These are phyloP conservation scores for Saccharomyces hybrid DNA, from an alignment of 1,139 yeast species.

Conservation along the genomic window DNA sequence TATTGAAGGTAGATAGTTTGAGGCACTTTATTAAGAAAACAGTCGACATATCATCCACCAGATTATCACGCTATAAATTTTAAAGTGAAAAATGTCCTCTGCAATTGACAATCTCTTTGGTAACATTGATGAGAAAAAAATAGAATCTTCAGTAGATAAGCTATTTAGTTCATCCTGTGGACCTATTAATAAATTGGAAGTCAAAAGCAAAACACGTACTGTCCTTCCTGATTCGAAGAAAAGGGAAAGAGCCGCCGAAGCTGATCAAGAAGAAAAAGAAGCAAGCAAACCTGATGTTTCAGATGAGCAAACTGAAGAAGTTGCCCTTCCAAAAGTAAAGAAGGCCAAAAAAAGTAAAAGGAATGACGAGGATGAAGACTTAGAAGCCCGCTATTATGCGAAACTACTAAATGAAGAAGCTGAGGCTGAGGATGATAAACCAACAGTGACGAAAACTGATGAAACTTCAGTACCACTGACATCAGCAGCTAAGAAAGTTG, in stretches of 20 bases:
- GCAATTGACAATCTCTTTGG: conserved; percentile 40
- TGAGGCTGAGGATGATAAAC: conserved; percentile 19
- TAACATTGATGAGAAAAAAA: conserved; percentile 22
- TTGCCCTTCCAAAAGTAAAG: conserved; percentile 11
- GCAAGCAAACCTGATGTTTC: conserved; percentile 14
- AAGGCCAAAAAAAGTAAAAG: conserved; percentile 26
- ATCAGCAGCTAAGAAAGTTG: conserved; percentile 31
- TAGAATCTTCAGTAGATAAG: conserved; percentile 18
- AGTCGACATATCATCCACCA: conserved; percentile 4
- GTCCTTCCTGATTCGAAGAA: conserved; percentile 11
- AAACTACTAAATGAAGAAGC: conserved; percentile 34
- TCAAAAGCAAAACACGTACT: conserved; percentile 5
- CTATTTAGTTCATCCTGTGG: conserved; percentile 21
- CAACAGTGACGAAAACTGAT: conserved; percentile 5
- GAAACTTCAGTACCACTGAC: conserved; percentile 10
- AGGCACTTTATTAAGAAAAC: conserved; percentile 5
- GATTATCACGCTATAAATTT: not conserved
- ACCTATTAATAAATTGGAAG: conserved; percentile 21
- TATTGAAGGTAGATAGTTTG: not conserved
- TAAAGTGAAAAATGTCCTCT: conserved; percentile 31
- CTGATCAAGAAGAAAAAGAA: conserved; percentile 13
- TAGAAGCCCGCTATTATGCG: conserved; percentile 43
- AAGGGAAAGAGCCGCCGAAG: conserved; percentile 5
- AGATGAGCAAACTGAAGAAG: conserved; percentile 7
- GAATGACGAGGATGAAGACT: conserved; percentile 39